Evolutionary conservation across 179 eudicot genomes (phyloP).

Genomic region (Drosera spatulata): DNA sequence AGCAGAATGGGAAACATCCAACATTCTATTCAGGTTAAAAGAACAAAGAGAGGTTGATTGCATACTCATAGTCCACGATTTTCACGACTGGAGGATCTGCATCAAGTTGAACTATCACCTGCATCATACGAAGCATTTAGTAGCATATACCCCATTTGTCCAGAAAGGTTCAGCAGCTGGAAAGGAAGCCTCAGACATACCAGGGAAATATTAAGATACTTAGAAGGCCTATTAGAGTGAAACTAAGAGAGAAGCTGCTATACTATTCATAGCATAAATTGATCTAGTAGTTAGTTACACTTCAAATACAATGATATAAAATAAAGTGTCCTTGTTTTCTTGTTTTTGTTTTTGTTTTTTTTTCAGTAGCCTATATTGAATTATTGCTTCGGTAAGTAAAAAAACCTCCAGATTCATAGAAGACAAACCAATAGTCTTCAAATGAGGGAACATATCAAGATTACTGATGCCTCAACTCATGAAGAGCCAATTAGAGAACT

Average conservation of each 20-base stretch:
- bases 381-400: neutral
- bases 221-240: neutral
- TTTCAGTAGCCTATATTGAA: neutral
- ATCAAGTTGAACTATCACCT: constrained; percentile 88
- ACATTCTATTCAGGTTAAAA: neutral
- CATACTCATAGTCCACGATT: constrained; percentile 88
- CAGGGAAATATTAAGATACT: neutral
- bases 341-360: too few relatives aligned
- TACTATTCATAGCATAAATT: too few relatives aligned
- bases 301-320: neutral
- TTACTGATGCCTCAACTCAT: neutral
- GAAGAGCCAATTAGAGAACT: too few relatives aligned
- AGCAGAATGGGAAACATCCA: neutral
- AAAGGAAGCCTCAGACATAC: neutral
- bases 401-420: neutral
- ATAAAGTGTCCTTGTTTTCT: too few relatives aligned
- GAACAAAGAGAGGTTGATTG: constrained; percentile 9
- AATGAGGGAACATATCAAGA: neutral
- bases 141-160: constrained; percentile 4
- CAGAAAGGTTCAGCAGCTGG: constrained; percentile 3
- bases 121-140: constrained; percentile 9
- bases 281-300: neutral
- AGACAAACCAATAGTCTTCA: neutral
- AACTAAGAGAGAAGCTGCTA: neutral
- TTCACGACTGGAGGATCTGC: constrained; percentile 94